Evolutionary conservation across 2,329 filamentous ascomycete genomes (phyloP), one percentile per base, ranked within the genome.

Genomic region (Alternaria longipes): DNA sequence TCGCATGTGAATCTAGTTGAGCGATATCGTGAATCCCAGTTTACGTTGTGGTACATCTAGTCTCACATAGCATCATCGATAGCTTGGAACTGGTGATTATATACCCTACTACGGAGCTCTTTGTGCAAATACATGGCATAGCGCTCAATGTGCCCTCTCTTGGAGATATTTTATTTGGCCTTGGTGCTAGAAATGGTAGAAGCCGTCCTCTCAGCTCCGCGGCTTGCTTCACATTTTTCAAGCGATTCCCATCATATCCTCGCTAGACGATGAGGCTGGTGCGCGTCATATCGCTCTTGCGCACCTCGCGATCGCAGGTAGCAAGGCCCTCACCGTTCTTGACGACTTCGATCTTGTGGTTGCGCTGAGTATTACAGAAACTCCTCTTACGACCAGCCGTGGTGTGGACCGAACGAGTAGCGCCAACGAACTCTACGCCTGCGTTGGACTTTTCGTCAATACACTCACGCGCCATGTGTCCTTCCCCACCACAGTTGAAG

Each of bases 241-340:
- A 12, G 18, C 40, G 9, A n/a, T 41, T 20, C 9, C 4, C 40
- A 18, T 22, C 8, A 20, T 40, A 9, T 20, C 5, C 5, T 9
- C n/a, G 9, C 28, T 64, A 68, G 40, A 70, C 38, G 14, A 49
- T 16, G 8, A 70, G 55, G 5, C 63, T 64, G 20, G 60, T 62
- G 1, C 66, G 56, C 8, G 67, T 70, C 24, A 58, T 40, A 54
- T 71, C 61, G 4, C 66, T 63, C 18, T 20, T 26, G 6, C 59
- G 41, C 20, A 66, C 65, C 53, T 67, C 62, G 14, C 59, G 54
- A 38, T 65, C 64, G 40, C 65, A 70, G 9, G 68, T 70, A 14
- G 30, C 49, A 3, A 68, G 28, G 5, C 63, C 65, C 34, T 67
- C 64, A 9, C 64, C 68, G 38, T 66, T 67, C 8, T 51, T 22